Percentiles rank a stretch among this genome's conserved stretches.
Evolutionary conservation across 805 yeast species (phyloP).

Genomic region (Pichia paraexigua): DNA sequence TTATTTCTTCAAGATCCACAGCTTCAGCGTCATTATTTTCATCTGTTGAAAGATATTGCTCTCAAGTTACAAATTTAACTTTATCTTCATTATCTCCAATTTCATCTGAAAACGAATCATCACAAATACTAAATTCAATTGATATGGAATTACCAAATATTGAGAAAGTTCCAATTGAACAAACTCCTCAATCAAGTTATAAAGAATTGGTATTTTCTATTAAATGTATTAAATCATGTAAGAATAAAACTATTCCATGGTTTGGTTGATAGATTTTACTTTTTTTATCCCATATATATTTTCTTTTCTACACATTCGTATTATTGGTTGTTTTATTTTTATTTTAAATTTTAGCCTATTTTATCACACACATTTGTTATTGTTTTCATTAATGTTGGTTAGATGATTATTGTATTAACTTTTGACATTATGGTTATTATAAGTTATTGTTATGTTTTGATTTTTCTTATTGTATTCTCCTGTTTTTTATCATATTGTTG

Average conservation of each 20-base stretch:
- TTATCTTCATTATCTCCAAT: conserved; percentile 7
- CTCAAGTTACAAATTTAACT: conserved; percentile 4
- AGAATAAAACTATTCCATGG: conserved; percentile 9
- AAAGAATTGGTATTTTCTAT: conserved; percentile 23
- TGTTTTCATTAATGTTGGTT: neutral
- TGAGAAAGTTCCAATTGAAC: conserved; percentile 1
- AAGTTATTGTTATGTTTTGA: neutral
- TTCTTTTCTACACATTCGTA: neutral
- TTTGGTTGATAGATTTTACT: conserved; percentile 1
- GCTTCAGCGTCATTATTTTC: conserved; percentile 9
- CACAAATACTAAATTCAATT: neutral
- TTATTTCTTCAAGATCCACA: conserved; percentile 3
- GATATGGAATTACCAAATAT: neutral
- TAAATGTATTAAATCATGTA: conserved; percentile 23
- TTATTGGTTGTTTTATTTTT: neutral
- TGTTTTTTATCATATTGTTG: too few relatives aligned
- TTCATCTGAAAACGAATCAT: conserved; percentile 1
- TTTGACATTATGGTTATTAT: neutral
- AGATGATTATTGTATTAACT: neutral
- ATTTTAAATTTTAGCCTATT: neutral
- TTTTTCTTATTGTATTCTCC: neutral
- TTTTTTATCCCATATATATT: neutral
- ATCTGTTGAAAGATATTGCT: conserved; percentile 5
- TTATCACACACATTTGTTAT: too few relatives aligned
- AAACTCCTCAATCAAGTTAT: conserved; percentile 9